Evolutionary conservation across 2,329 filamentous ascomycete species (phyloP).

Genomic region (Penicillium olsonii): DNA sequence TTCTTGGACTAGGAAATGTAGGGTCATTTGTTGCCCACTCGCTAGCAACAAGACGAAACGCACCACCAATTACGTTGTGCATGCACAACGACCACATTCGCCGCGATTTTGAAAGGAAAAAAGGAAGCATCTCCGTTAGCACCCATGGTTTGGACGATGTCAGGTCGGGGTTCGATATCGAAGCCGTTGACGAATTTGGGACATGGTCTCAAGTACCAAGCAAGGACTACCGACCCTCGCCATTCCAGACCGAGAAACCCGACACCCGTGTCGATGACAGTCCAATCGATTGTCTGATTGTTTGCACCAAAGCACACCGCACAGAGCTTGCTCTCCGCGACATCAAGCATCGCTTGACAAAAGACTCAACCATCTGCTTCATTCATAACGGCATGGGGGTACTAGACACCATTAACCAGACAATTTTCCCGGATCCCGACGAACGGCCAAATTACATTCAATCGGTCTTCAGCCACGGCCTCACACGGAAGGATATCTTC

Average conservation of each 20-base stretch:
- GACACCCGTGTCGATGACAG: conserved; percentile 38
- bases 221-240: conserved; percentile 12
- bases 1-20: conserved; percentile 79
- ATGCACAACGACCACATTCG: conserved; percentile 59
- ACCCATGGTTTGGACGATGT: conserved; percentile 44
- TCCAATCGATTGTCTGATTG: conserved; percentile 71
- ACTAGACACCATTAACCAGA: conserved; percentile 72
- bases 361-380: conserved; percentile 71
- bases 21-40: conserved; percentile 77
- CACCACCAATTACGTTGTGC: conserved; percentile 78
- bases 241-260: background rate
- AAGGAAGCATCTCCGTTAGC: conserved; percentile 37
- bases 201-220: conserved; percentile 37
- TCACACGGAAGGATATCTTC: conserved; percentile 53
- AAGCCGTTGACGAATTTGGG: conserved; percentile 35
- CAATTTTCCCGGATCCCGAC: conserved; percentile 67
- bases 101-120: conserved; percentile 33
- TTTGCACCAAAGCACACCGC: conserved; percentile 72
- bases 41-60: conserved; percentile 60
- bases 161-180: conserved; percentile 47
- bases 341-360: conserved; percentile 67
- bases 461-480: conserved; percentile 64
- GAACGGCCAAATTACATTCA: conserved; percentile 74
- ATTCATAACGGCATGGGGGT: conserved; percentile 81
- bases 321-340: conserved; percentile 67